These are phyloP conservation scores for Plasmodium sp. DNA, from an alignment of 169 alveolate genomes.

Conservation along the genomic window DNA sequence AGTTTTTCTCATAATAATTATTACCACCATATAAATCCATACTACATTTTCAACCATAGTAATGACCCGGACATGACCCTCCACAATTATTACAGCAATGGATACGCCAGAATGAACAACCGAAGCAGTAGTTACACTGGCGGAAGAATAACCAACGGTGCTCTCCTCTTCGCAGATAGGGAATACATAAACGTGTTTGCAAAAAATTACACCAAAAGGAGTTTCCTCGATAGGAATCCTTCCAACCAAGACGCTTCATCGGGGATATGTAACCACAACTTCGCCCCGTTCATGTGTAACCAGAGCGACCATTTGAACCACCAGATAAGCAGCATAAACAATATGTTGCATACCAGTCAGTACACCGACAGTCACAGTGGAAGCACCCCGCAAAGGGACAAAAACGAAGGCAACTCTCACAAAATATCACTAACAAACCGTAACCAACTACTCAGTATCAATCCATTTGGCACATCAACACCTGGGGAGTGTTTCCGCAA, in stretches of 20 bases:
- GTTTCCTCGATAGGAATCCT: not conserved
- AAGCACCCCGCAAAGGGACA: not conserved
- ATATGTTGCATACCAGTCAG: not conserved
- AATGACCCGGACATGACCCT: not conserved
- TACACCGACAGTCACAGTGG: not conserved
- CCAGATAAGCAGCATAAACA: not conserved
- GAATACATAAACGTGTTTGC: not conserved
- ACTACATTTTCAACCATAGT: not conserved
- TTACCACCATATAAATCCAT: not conserved
- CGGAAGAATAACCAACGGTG: not conserved
- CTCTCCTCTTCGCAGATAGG: not conserved
- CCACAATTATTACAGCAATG: not conserved
- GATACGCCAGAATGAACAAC: not conserved
- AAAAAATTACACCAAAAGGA: constrained; percentile 9
- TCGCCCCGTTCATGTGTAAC: not conserved
- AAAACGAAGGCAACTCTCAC: not conserved
- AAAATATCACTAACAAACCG: not conserved
- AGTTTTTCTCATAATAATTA: not conserved
- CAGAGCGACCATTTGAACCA: not conserved
- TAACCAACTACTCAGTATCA: not conserved
- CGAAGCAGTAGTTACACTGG: constrained; percentile 11
- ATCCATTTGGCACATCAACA: not conserved
- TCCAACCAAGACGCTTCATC: not conserved
- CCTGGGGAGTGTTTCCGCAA: not conserved
- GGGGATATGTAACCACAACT: not conserved